A percentile compares a stretch with the other conserved stretches of the same genome.
Evolutionary conservation across 768 basidiomycete genomes (phyloP).

Genomic region (Boletales sp.): DNA sequence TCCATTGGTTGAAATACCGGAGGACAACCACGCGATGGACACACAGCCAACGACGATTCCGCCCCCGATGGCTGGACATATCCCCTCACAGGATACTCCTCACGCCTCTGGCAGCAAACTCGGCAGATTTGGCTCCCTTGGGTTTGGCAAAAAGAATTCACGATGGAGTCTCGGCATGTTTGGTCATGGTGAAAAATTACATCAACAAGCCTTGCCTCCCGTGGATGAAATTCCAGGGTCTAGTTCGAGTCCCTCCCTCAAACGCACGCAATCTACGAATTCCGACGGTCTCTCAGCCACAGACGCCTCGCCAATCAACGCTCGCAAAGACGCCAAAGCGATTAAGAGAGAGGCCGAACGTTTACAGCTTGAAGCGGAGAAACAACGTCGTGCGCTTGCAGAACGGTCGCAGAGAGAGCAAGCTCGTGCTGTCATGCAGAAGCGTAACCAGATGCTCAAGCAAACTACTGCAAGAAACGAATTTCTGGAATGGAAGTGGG

Average conservation of each 20-base stretch:
- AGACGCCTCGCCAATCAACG: slow-evolving; percentile 41
- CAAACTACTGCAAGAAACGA: slow-evolving; percentile 48
- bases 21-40: slow-evolving; percentile 44
- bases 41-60: slow-evolving; percentile 49
- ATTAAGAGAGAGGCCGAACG: slow-evolving; percentile 80
- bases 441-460: slow-evolving; percentile 74
- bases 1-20: slow-evolving; percentile 45
- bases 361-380: slow-evolving; percentile 75
- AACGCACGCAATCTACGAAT: slow-evolving; percentile 75
- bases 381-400: slow-evolving; percentile 73
- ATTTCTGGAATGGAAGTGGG: slow-evolving; percentile 55
- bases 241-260: slow-evolving; percentile 61
- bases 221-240: slow-evolving; percentile 66
- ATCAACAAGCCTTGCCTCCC: slow-evolving; percentile 59
- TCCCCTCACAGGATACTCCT: slow-evolving; percentile 35
- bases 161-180: slow-evolving; percentile 71
- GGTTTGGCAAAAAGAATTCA: slow-evolving; percentile 66
- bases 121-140: slow-evolving; percentile 54
- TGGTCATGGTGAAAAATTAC: slow-evolving; percentile 64
- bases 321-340: slow-evolving; percentile 63
- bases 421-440: slow-evolving; percentile 89
- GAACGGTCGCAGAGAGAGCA: slow-evolving; percentile 79
- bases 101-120: slow-evolving; percentile 49
- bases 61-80: slow-evolving; percentile 32
- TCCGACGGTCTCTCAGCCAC: slow-evolving; percentile 64